Evolutionary conservation across 441 rosid species (phyloP).

Genomic region (Jatropha multifida): DNA sequence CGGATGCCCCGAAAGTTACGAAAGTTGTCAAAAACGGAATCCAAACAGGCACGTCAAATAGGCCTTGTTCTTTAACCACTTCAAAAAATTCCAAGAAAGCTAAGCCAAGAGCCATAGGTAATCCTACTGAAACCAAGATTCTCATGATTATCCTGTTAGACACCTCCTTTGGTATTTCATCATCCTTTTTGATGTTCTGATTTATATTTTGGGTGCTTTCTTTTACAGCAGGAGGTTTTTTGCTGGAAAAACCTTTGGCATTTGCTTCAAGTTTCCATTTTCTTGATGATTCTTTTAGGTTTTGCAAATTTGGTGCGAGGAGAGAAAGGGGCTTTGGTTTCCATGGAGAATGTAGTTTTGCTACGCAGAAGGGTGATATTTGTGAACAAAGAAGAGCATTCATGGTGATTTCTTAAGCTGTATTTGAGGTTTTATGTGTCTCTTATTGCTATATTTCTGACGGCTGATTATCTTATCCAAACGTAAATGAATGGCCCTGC

Average conservation of each 20-base stretch:
- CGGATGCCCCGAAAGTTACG: constrained; percentile 58
- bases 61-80: constrained; percentile 42
- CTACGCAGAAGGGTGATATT: constrained; percentile 21
- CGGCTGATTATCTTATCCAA: constrained; percentile 36
- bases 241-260: constrained; percentile 52
- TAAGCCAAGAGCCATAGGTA: constrained; percentile 55
- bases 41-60: constrained; percentile 69
- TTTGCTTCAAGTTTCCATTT: constrained; percentile 41
- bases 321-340: constrained; percentile 14
- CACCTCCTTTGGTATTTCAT: constrained; percentile 64
- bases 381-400: constrained; percentile 39
- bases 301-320: constrained; percentile 17
- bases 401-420: constrained; percentile 31
- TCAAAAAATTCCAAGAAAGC: constrained; percentile 48
- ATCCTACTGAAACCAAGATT: constrained; percentile 53
- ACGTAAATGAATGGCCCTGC: constrained; percentile 28
- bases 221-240: constrained; percentile 9
- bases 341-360: constrained; percentile 28
- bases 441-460: not conserved
- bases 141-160: constrained; percentile 49
- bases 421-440: not conserved
- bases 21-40: constrained; percentile 49
- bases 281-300: constrained; percentile 13
- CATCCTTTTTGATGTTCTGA: constrained; percentile 30
- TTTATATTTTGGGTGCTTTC: constrained; percentile 8